phyloP scores from a whole-genome alignment of 257 asterid species.

The Ligustrum vulgare region DNA sequence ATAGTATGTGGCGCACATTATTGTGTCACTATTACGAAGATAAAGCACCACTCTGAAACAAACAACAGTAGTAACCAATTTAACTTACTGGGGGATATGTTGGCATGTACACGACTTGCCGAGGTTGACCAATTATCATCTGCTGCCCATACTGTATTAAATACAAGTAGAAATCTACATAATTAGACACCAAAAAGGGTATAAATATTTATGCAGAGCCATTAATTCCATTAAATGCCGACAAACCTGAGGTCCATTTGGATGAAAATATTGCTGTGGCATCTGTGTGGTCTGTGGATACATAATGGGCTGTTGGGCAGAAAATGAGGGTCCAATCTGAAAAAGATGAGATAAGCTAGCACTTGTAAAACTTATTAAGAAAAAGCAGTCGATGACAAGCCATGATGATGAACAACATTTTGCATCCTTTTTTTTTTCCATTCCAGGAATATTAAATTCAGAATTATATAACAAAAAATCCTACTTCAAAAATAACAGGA shows the following conservation, averaged over 20 bases:
- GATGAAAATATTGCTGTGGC: slow-evolving; percentile 80
- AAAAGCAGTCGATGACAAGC: neutral
- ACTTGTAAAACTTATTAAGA: neutral
- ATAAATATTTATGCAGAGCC: slow-evolving; percentile 1
- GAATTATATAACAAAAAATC: neutral
- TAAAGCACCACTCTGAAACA: neutral
- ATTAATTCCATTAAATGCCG: neutral
- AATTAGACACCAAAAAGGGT: neutral
- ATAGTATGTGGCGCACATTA: neutral
- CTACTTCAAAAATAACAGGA: neutral
- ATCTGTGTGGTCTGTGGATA: slow-evolving; percentile 71
- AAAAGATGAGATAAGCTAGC: slow-evolving; percentile 23
- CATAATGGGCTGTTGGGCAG: slow-evolving; percentile 69
- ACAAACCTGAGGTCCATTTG: slow-evolving; percentile 90
- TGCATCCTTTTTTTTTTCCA: neutral
- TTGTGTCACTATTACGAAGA: neutral
- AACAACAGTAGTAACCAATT: slow-evolving; percentile 10
- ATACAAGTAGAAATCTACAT: slow-evolving; percentile 16
- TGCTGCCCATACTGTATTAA: slow-evolving; percentile 77
- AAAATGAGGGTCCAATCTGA: slow-evolving; percentile 74
- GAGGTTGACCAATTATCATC: slow-evolving; percentile 88
- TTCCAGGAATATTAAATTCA: neutral
- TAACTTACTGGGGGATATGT: slow-evolving; percentile 72
- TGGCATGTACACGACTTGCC: slow-evolving; percentile 84
- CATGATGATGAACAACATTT: neutral